Percentiles rank a stretch among this genome's conserved stretches.
Conservation (phyloP, 2,329 filamentous ascomycete genomes). For the Talaromyces amestolkiae region DNA sequence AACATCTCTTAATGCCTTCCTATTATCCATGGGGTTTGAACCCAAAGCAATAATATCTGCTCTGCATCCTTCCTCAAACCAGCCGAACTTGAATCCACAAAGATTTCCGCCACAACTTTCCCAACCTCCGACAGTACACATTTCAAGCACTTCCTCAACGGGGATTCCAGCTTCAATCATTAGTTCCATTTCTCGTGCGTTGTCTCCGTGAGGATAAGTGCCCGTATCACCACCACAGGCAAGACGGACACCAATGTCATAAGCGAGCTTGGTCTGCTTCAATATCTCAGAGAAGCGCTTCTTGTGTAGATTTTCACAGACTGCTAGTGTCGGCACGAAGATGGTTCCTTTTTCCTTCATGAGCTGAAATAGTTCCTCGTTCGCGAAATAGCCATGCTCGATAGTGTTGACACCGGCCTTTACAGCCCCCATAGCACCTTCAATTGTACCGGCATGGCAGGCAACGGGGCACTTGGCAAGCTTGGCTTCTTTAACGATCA, state of each 20-base stretch:
- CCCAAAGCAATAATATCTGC: slow-evolving; percentile 55
- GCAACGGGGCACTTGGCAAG: slow-evolving; percentile 42
- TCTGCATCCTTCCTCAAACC: slow-evolving; percentile 48
- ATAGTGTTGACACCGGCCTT: not conserved
- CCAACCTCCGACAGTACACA: slow-evolving; percentile 55
- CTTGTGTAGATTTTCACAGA: not conserved
- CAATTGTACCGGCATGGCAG: not conserved
- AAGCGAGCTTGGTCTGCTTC: not conserved
- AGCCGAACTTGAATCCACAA: slow-evolving; percentile 54
- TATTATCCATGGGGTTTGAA: slow-evolving; percentile 37
- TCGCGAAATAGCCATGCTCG: not conserved
- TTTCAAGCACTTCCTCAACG: slow-evolving; percentile 50
- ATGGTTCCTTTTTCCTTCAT: not conserved
- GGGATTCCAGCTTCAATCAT: slow-evolving; percentile 53
- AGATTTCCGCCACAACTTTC: slow-evolving; percentile 54
- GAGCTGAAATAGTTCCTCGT: not conserved
- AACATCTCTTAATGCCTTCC: not conserved
- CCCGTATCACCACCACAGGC: not conserved
- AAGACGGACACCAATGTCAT: not conserved
- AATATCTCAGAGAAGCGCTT: not conserved
- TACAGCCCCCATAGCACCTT: not conserved
- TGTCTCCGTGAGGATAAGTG: not conserved
- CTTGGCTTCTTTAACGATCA: slow-evolving; percentile 50
- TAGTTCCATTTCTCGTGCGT: slow-evolving; percentile 50
- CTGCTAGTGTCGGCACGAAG: not conserved